Conservation (phyloP, 306 rosid genomes). For the Vicia faba region DNA sequence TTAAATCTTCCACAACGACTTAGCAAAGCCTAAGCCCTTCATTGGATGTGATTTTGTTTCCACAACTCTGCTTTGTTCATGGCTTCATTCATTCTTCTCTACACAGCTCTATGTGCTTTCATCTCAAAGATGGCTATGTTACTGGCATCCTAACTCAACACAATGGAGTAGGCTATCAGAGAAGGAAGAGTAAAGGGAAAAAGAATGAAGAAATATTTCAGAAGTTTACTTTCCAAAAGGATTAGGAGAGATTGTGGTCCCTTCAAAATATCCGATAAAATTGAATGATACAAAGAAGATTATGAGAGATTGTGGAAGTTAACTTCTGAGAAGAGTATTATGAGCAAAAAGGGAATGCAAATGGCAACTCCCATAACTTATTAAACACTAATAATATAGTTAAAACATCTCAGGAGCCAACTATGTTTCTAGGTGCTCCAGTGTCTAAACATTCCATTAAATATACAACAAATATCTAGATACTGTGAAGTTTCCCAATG, state of each 20-base stretch:
- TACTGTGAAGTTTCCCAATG: slow-evolving; percentile 17
- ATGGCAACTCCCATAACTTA: slow-evolving; percentile 4
- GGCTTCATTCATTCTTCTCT: not conserved
- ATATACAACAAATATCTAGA: slow-evolving; percentile 28
- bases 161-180: not conserved
- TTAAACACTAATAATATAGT: slow-evolving; percentile 11
- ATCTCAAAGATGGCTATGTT: not conserved
- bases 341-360: not conserved
- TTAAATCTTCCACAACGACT: no score
- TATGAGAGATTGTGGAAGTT: not conserved
- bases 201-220: not conserved
- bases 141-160: not conserved
- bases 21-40: not conserved
- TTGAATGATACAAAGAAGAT: not conserved
- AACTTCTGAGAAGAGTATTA: not conserved
- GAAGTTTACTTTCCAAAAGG: slow-evolving; percentile 3
- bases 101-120: not conserved
- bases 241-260: not conserved
- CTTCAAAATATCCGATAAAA: no score
- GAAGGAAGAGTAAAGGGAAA: not conserved
- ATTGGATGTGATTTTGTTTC: not conserved
- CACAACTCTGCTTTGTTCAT: not conserved
- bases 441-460: slow-evolving; percentile 15
- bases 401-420: slow-evolving; percentile 7
- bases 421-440: slow-evolving; percentile 25